Conservation (phyloP, 148 eudicot genomes). For the Rhododendron kiyosumense region DNA sequence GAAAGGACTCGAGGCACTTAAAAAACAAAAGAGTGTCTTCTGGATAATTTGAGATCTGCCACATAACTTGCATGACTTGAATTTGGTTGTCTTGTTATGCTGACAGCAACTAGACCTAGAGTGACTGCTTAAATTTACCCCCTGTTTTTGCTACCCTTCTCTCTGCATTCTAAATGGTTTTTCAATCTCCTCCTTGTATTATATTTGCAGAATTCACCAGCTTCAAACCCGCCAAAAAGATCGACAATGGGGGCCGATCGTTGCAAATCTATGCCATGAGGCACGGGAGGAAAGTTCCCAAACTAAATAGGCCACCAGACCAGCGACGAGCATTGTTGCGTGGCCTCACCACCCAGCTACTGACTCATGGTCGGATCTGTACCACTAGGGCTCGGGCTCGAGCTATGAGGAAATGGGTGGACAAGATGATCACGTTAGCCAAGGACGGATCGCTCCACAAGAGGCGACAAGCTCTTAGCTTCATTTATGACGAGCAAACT, state of each 20-base stretch:
- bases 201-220: constrained; percentile 38
- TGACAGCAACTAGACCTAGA: not conserved
- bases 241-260: constrained; percentile 54
- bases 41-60: not conserved
- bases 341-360: constrained; percentile 85
- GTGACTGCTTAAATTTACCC: not conserved
- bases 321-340: constrained; percentile 76
- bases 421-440: constrained; percentile 88
- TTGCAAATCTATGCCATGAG: constrained; percentile 65
- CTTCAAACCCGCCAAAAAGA: constrained; percentile 37
- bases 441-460: constrained; percentile 92
- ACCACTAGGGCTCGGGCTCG: constrained; percentile 87
- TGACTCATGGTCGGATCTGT: constrained; percentile 78
- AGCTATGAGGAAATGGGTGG: constrained; percentile 71
- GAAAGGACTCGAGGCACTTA: not conserved
- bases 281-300: constrained; percentile 75
- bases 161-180: not conserved
- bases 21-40: not conserved
- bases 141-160: not conserved
- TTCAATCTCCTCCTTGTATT: not conserved
- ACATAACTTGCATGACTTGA: not conserved
- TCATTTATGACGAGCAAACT: constrained; percentile 77
- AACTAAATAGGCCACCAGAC: constrained; percentile 86
- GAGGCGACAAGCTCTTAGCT: constrained; percentile 89
- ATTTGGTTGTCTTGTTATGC: not conserved